phyloP scores from a whole-genome alignment of 2,329 filamentous ascomycete genomes.

The Cladosporium oxysporum region DNA sequence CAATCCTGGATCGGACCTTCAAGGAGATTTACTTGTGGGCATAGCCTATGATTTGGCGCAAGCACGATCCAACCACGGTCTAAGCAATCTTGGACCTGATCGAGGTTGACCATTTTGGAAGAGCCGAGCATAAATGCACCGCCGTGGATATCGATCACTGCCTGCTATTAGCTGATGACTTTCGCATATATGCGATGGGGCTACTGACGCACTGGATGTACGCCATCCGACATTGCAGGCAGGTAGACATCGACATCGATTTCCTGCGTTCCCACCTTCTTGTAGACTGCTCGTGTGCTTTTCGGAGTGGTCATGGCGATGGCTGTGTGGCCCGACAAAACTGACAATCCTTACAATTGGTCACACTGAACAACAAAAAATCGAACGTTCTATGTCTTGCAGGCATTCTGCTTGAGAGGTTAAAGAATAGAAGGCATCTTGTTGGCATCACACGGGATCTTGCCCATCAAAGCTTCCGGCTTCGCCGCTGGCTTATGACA shows the following conservation, averaged over 20 bases:
- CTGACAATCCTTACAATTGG: not conserved
- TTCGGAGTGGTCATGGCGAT: not conserved
- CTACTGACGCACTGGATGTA: not conserved
- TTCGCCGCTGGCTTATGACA: not conserved
- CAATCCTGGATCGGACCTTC: not conserved
- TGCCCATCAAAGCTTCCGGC: not conserved
- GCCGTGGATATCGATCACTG: not conserved
- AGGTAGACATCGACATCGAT: slow-evolving; percentile 5
- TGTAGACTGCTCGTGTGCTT: not conserved
- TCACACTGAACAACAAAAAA: not conserved
- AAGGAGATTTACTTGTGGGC: not conserved
- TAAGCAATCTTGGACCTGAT: slow-evolving; percentile 1
- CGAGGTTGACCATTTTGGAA: not conserved
- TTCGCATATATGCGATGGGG: not conserved
- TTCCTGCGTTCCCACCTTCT: not conserved
- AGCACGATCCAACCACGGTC: not conserved
- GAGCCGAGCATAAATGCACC: slow-evolving; percentile 3
- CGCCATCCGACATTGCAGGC: not conserved
- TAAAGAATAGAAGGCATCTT: not conserved
- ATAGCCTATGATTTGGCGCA: not conserved
- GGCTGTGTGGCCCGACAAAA: not conserved
- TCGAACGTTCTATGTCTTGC: not conserved
- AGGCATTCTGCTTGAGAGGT: not conserved
- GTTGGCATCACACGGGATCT: not conserved
- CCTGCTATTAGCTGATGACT: not conserved